Base-by-base conservation (phyloP, 306 rosid species). In the Ormosia emarginata region DNA sequence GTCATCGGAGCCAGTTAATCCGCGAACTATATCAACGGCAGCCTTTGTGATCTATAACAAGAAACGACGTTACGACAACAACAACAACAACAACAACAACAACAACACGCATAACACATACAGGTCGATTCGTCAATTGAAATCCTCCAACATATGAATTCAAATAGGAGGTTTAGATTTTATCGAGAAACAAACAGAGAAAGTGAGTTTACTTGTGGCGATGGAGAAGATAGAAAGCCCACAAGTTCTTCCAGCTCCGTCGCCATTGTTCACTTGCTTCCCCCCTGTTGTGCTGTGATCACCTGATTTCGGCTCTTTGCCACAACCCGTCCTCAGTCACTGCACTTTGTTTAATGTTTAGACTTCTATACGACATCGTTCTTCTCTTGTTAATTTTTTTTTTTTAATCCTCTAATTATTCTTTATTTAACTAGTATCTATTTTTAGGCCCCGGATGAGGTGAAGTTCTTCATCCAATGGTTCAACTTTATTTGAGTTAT, bases 11-110 rank as follows among this genome's bases (percentile, higher is more conserved):
- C 98, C 99, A 2, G 98, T 95, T 88, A 95, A 73, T 34, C 97
- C 98, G 64, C 90, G 90, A 87, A 93, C 98, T 70, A 95, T 95
- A 67, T 93, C 99, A 70, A 93, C 94, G 67, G 97, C 99, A 11
- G 74, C 97, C 86, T 91, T 93, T 17, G 85, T 85, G 41, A 95
- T 79, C 97, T 94, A 61, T 4, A 47, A 64, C 39, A 47, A 46
- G 14, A 64, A 24, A 24, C 24, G 24, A 24, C 24, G 24, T 24
- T 24, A 24, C 24, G 24, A 24, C 24, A 24, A 24, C 24, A 24
- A 24, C 24, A 24, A 73, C 67, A 44, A 39, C 77, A 36, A 1
- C 14, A 36, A n/a, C n/a, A n/a, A n/a, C n/a, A 78, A 73, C 67
- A 44, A 39, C 77, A 36, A 1, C 14, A 36, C 70, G 8, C 9